phyloP scores from a whole-genome alignment of 225 moss, liverwort and hornwort genomes.

The Bryum argenteum region DNA sequence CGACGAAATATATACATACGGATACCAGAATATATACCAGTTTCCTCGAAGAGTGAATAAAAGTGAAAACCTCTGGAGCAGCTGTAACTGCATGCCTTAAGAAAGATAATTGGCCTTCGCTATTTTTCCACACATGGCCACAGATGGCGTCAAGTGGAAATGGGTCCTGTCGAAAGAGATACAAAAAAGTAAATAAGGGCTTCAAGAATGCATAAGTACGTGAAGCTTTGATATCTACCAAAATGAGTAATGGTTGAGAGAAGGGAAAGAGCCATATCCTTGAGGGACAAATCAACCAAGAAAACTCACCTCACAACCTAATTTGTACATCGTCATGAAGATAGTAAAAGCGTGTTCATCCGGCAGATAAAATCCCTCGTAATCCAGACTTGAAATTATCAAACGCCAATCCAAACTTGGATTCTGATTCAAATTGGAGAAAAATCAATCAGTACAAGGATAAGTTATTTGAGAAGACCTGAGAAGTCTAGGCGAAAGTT shows the following conservation, averaged over 20 bases:
- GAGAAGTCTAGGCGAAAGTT: neutral
- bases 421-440: constrained; percentile 44
- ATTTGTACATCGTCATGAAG: constrained; percentile 74
- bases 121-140: constrained; percentile 80
- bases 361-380: constrained; percentile 83
- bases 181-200: constrained; percentile 9
- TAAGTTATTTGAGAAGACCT: neutral
- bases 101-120: constrained; percentile 87
- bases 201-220: constrained; percentile 7
- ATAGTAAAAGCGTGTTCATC: constrained; percentile 73
- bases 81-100: constrained; percentile 78
- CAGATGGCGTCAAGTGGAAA: constrained; percentile 81
- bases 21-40: constrained; percentile 47
- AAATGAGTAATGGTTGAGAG: constrained; percentile 3
- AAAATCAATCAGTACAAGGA: constrained; percentile 23
- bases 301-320: constrained; percentile 54
- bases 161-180: constrained; percentile 62
- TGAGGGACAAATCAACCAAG: neutral
- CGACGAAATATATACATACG: constrained; percentile 7
- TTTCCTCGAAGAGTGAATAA: constrained; percentile 75
- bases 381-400: constrained; percentile 82
- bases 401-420: constrained; percentile 73
- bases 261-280: constrained; percentile 9
- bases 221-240: constrained; percentile 5
- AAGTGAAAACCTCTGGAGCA: constrained; percentile 76